phyloP scores from a whole-genome alignment of 192 early-diverging fungal genomes.

The Globomyces pollinis-pini region DNA sequence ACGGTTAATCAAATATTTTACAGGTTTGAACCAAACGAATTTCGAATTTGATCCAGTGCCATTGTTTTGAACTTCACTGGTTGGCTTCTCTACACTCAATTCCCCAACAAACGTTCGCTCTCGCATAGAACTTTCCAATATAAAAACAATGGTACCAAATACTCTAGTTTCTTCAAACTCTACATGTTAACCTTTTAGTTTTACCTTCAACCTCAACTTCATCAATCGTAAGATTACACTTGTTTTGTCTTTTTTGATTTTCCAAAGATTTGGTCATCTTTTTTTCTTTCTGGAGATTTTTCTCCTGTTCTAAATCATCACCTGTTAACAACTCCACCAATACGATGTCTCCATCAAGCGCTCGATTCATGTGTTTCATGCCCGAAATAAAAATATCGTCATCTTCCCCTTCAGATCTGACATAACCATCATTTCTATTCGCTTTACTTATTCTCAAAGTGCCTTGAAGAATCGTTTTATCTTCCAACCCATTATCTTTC shows the following conservation, averaged over 20 bases:
- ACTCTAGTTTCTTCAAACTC: conserved; percentile 16
- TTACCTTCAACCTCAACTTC: conserved; percentile 10
- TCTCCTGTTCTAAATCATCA: conserved; percentile 52
- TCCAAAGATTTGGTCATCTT: conserved; percentile 40
- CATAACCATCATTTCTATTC: conserved; percentile 82
- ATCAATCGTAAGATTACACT: conserved; percentile 29
- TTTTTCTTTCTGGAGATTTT: too few species aligned
- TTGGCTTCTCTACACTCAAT: conserved; percentile 26
- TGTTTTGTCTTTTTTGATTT: conserved; percentile 40
- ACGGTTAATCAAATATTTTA: conserved; percentile 21
- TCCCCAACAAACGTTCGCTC: conserved; percentile 35
- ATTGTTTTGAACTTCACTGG: conserved; percentile 29
- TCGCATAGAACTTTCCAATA: conserved; percentile 20
- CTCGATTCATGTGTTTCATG: conserved; percentile 68
- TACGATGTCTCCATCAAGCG: conserved; percentile 78
- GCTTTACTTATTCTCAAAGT: conserved; percentile 78
- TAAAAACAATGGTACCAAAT: conserved; percentile 41
- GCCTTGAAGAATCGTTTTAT: conserved; percentile 51
- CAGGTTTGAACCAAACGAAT: conserved; percentile 72
- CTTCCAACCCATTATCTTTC: neutral
- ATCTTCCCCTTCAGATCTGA: conserved; percentile 53
- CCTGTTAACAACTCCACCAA: conserved; percentile 65
- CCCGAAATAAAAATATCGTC: conserved; percentile 72
- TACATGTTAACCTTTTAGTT: conserved; percentile 3
- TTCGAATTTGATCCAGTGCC: too few species aligned